Base-by-base conservation (phyloP, 768 basidiomycete genomes). In the Amanita rubescens region DNA sequence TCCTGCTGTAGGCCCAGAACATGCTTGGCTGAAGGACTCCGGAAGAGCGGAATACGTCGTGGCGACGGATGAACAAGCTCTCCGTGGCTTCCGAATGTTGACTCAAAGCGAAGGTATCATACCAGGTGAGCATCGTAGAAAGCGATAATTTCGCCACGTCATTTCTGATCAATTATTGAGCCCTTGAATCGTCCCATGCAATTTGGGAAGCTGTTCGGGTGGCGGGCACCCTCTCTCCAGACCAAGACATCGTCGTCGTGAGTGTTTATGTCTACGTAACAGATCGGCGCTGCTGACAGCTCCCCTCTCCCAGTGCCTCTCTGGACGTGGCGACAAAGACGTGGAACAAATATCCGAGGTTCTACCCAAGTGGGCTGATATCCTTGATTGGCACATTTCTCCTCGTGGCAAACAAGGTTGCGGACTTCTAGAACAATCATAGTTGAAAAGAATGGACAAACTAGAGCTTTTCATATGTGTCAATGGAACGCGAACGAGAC, bases 101-200 rank as follows among this genome's bases (percentile, higher is more conserved):
- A 97, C 94, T 0, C 93, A 98, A 67, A 71, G 84, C 17, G 95
- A 99, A 71, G 96, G 96, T 15, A 98, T 99, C 61, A 98, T 99
- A 61, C 96, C 96, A 34, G 90, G 88, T 90, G 55, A 58, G 78
- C 65, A 41, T 50, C 8, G 34, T 10, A 17, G 24, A 14, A 38
- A n/a, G 34, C 11, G 17, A n/a, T n/a, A n/a, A n/a, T n/a, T n/a
- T n/a, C 44, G 15, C 19, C 12, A n/a, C 35, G 0, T 17, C 9
- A 17, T 46, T 5, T 9, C 8, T 24, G n/a, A 25, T 32, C 14
- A 33, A n/a, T 14, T 42, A 9, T 53, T 20, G 54, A 91, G 95
- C 95, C 30, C 73, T 98, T 54, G 96, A 98, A 68, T 94, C 92
- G 3, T 87, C 92, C 6, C 96, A 98, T 69, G 96, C 94, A 19